Evolutionary conservation across 768 basidiomycete species (phyloP), one percentile per base, ranked within the genome.

Genomic region (Clitopilus hobsonii): DNA sequence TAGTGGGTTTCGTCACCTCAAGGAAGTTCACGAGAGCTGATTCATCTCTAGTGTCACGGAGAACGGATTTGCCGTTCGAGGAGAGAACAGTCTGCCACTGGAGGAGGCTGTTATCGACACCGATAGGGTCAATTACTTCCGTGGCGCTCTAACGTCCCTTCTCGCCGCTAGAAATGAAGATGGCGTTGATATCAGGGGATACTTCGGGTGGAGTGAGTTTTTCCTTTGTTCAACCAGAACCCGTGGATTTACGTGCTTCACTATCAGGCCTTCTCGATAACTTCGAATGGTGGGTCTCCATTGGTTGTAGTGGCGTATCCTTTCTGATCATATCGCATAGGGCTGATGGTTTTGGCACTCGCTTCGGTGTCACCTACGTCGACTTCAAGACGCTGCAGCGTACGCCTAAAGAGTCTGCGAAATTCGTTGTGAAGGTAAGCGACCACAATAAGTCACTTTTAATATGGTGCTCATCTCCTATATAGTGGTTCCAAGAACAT

Each of bases 11-110:
- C 3, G 2, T 29, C 8, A 1, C n/a, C 16, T 23, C 26, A 14
- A 14, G 13, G 50, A 14, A 24, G 16, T 36, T 36, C 13, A 6
- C 55, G 23, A 27, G 18, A 26, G 10, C 27, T 53, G 47, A 22
- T 53, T 23, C 41, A n/a, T 49, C 61, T 65, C 58, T 48, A 85
- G 83, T 61, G 82, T 88, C 18, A 88, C 85, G 1, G 85, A 89
- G 70, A 89, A 88, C 61, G 84, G 86, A 0, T 88, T 87, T 63
- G 79, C 85, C 11, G 82, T 88, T 52, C 86, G 85, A 64, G 75
- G 80, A 55, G 87, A 88, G 66, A 78, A 73, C 63, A 67, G 61
- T 45, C 74, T 80, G 69, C 70, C 84, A 1, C 60, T 80, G 6
- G 79, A 81, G 54, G 69, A 81, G 56, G 83, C 80, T 6, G 57